phyloP scores from a whole-genome alignment of 1,139 yeast genomes.

The Petasospora rhodanensis region DNA sequence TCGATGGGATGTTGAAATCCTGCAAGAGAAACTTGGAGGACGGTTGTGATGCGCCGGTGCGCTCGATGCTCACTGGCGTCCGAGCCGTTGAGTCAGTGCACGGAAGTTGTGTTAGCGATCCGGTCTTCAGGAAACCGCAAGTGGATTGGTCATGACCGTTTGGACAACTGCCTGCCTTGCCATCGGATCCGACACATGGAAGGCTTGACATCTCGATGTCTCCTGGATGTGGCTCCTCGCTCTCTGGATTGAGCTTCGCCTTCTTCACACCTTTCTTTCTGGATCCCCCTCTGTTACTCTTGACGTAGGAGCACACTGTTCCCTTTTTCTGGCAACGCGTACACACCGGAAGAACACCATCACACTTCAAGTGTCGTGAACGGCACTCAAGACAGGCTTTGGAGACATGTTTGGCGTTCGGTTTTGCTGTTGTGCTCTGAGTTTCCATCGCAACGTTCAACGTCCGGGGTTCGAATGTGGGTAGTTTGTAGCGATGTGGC shows the following conservation, averaged over 20 bases:
- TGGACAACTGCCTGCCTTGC: conserved; percentile 18
- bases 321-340: conserved; percentile 33
- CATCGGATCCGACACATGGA: conserved; percentile 18
- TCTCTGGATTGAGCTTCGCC: conserved; percentile 4
- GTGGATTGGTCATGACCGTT: conserved; percentile 21
- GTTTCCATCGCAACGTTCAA: too few relatives aligned
- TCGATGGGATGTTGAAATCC: conserved; percentile 23
- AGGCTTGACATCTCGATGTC: conserved; percentile 8
- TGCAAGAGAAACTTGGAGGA: conserved; percentile 13
- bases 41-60: neutral
- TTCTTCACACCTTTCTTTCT: conserved; percentile 40
- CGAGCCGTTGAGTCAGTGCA: conserved; percentile 5
- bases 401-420: conserved; percentile 34
- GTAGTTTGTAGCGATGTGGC: too few relatives aligned
- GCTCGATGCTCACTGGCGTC: conserved; percentile 7
- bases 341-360: conserved; percentile 43
- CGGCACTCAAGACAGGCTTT: conserved; percentile 48
- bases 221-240: neutral
- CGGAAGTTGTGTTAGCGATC: conserved; percentile 9
- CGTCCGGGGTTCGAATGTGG: too few relatives aligned
- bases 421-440: conserved; percentile 7
- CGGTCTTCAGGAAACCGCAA: conserved; percentile 19
- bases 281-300: conserved; percentile 48
- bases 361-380: conserved; percentile 44
- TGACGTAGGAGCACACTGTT: conserved; percentile 41